Percentiles rank a stretch among this genome's conserved stretches.
phyloP scores from a whole-genome alignment of 345 rosid species.

The Cardamine chenopodiifolia region DNA sequence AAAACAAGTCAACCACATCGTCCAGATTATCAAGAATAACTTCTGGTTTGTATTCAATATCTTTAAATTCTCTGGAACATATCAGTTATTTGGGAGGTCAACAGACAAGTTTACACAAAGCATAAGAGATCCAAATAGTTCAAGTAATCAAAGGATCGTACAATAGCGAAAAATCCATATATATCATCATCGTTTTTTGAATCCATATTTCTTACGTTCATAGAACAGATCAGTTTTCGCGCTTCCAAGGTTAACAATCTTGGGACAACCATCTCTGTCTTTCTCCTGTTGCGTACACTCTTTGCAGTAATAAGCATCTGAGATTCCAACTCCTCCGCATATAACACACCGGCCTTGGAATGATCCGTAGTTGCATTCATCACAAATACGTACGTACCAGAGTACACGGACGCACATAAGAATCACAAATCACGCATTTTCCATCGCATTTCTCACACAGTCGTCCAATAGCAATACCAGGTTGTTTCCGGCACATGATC shows the following conservation, averaged over 20 bases:
- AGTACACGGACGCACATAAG: slow-evolving; percentile 71
- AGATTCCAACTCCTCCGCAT: slow-evolving; percentile 73
- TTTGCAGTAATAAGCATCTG: slow-evolving; percentile 74
- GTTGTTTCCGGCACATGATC: slow-evolving; percentile 78
- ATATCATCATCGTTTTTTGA: slow-evolving; percentile 50
- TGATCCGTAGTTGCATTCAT: slow-evolving; percentile 76
- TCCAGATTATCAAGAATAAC: slow-evolving; percentile 7
- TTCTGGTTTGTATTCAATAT: slow-evolving; percentile 11
- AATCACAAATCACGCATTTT: slow-evolving; percentile 72
- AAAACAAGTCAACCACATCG: neutral
- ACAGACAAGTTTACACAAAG: slow-evolving; percentile 30
- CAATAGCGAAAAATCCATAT: neutral
- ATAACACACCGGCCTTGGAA: slow-evolving; percentile 75
- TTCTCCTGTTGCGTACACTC: slow-evolving; percentile 80
- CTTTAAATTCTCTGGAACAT: slow-evolving; percentile 12
- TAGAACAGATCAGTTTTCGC: slow-evolving; percentile 68
- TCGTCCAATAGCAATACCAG: slow-evolving; percentile 75
- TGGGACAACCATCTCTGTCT: slow-evolving; percentile 71
- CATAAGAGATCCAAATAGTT: slow-evolving; percentile 21
- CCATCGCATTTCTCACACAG: slow-evolving; percentile 71
- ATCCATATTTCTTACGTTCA: slow-evolving; percentile 68
- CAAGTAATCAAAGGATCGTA: slow-evolving; percentile 23
- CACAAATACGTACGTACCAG: slow-evolving; percentile 73
- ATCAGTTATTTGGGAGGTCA: neutral
- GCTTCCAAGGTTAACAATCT: slow-evolving; percentile 69